Percentiles rank a stretch among this genome's conserved stretches.
phyloP scores from a whole-genome alignment of 805 yeast genomes.

The Kazachstania martiniae region DNA sequence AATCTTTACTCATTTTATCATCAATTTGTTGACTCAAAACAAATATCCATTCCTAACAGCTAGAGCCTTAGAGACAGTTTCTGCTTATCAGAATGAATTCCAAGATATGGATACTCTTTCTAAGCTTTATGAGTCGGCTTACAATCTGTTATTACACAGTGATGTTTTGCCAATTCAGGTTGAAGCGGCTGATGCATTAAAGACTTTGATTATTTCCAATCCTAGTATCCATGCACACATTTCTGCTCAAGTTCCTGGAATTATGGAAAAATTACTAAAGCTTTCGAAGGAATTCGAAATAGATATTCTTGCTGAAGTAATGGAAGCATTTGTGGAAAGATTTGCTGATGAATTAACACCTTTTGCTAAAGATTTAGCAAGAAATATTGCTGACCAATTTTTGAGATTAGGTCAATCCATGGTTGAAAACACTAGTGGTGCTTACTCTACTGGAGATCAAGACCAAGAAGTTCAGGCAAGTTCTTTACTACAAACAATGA shows the following conservation, averaged over 20 bases:
- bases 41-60: slow-evolving; percentile 59
- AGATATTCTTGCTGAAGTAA: slow-evolving; percentile 79
- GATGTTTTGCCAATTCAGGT: slow-evolving; percentile 67
- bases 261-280: slow-evolving; percentile 69
- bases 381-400: slow-evolving; percentile 52
- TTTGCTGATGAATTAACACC: slow-evolving; percentile 85
- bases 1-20: slow-evolving; percentile 47
- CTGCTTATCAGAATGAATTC: slow-evolving; percentile 28
- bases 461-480: slow-evolving; percentile 62
- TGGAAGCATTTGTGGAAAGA: slow-evolving; percentile 88
- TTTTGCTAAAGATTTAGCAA: slow-evolving; percentile 59
- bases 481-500: slow-evolving; percentile 60
- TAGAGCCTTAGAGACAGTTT: slow-evolving; percentile 51
- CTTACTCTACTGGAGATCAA: slow-evolving; percentile 30
- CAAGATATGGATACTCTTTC: slow-evolving; percentile 31
- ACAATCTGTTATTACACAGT: slow-evolving; percentile 29
- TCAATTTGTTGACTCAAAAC: slow-evolving; percentile 50
- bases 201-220: slow-evolving; percentile 59
- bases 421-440: slow-evolving; percentile 33
- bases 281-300: slow-evolving; percentile 74
- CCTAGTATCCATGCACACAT: slow-evolving; percentile 57
- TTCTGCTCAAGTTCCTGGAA: slow-evolving; percentile 60
- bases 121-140: slow-evolving; percentile 32
- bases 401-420: slow-evolving; percentile 44
- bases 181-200: slow-evolving; percentile 81